These are phyloP conservation scores for Candida lessepsii DNA, from an alignment of 805 yeast genomes.

Conservation along the genomic window DNA sequence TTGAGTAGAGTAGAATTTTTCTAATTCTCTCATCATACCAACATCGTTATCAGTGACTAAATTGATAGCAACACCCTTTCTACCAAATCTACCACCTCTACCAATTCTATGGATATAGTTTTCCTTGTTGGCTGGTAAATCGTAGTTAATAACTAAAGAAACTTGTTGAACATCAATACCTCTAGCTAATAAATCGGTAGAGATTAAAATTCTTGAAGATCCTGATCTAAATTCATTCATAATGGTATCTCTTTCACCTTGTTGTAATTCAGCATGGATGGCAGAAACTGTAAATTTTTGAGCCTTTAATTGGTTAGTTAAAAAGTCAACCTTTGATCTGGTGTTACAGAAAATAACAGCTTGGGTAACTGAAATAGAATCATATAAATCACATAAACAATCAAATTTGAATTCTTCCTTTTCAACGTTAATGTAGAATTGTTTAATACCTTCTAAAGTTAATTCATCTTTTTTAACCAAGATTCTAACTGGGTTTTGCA, in stretches of 20 bases:
- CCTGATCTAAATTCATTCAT: constrained; percentile 97
- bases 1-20: constrained; percentile 84
- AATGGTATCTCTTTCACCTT: constrained; percentile 86
- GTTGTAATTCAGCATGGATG: constrained; percentile 96
- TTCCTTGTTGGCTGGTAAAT: constrained; percentile 84
- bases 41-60: constrained; percentile 82
- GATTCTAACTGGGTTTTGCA: constrained; percentile 92
- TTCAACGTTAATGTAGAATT: constrained; percentile 86
- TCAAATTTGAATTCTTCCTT: constrained; percentile 94
- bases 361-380: constrained; percentile 92
- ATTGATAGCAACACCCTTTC: constrained; percentile 97
- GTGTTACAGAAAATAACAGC: constrained; percentile 97
- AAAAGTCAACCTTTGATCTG: constrained; percentile 88
- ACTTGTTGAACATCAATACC: constrained; percentile 99
- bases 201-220: constrained; percentile 84
- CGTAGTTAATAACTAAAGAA: constrained; percentile 91
- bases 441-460: constrained; percentile 93
- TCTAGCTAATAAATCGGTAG: constrained; percentile 95
- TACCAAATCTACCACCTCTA: constrained; percentile 97
- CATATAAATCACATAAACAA: constrained; percentile 91
- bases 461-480: constrained; percentile 94
- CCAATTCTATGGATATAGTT: constrained; percentile 98
- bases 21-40: constrained; percentile 76
- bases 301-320: constrained; percentile 69
- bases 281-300: constrained; percentile 89